These are phyloP conservation scores for Teratosphaeria gauchensis DNA, from an alignment of 2,329 filamentous ascomycete species.

Conservation along the genomic window DNA sequence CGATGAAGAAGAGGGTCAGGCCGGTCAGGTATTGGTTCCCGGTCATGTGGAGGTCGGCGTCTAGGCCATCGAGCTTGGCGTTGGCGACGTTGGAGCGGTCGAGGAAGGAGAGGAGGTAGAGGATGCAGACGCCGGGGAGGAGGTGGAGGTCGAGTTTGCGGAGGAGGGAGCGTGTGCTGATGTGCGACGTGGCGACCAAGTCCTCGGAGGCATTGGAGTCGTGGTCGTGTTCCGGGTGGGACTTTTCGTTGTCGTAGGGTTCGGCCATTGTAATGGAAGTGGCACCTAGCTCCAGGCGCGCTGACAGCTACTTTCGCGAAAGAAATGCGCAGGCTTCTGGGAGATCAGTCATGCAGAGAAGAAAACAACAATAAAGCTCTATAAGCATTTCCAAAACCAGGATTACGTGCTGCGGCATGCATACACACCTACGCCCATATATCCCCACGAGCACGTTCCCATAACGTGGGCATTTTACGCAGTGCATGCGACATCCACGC, in stretches of 20 bases:
- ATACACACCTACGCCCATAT: too few relatives aligned
- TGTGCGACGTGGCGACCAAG: background rate
- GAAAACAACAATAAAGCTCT: too few relatives aligned
- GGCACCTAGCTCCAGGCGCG: background rate
- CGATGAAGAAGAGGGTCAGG: conserved; percentile 59
- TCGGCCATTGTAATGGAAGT: background rate
- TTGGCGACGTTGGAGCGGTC: conserved; percentile 24
- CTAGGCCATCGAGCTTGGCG: conserved; percentile 14
- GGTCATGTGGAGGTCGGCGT: conserved; percentile 42
- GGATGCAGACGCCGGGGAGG: conserved; percentile 36
- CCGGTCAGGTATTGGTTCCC: conserved; percentile 42
- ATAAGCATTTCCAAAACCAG: too few relatives aligned
- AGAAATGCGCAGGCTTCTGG: too few relatives aligned
- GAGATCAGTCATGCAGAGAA: too few relatives aligned
- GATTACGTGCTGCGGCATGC: background rate
- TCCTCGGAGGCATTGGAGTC: background rate
- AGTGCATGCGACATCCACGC: background rate
- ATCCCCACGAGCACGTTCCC: too few relatives aligned
- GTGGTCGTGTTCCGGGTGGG: background rate
- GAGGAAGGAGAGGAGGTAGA: conserved; percentile 41
- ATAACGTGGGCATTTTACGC: background rate
- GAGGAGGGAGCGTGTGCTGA: background rate
- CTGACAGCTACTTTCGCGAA: background rate
- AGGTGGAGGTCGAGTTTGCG: conserved; percentile 35
- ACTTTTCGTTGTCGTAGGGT: background rate